Evolutionary conservation across 345 rosid genomes (phyloP).

Genomic region (Syzygium aromaticum): DNA sequence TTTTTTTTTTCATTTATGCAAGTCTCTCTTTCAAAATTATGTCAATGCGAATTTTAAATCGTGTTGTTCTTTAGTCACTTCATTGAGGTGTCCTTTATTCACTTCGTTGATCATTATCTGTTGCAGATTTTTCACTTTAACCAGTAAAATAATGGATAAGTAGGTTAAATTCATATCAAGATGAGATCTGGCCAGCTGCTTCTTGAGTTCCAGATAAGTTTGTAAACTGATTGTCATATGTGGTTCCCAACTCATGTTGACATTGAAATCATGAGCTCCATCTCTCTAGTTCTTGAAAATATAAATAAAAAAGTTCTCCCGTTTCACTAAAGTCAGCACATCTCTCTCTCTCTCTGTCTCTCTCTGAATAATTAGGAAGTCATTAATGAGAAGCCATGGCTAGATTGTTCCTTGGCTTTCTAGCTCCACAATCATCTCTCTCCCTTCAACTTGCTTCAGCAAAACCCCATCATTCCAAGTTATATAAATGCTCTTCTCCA

Average conservation of each 20-base stretch:
- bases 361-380: neutral
- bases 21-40: neutral
- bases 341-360: neutral
- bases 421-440: neutral
- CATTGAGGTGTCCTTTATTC: neutral
- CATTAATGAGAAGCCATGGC: neutral
- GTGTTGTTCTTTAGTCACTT: neutral
- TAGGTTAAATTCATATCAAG: neutral
- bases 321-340: neutral
- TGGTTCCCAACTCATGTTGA: neutral
- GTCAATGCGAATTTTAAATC: neutral
- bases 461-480: neutral
- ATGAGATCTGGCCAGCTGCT: neutral
- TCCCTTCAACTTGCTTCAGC: neutral
- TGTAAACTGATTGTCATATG: neutral
- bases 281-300: neutral
- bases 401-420: neutral
- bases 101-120: neutral
- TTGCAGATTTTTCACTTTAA: neutral
- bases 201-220: neutral
- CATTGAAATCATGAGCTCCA: neutral
- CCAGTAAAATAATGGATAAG: neutral
- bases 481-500: neutral
- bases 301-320: neutral
- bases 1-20: neutral